Evolutionary conservation across 2,329 filamentous ascomycete genomes (phyloP).

Genomic region (Pseudopyrenochaeta lycopersici): DNA sequence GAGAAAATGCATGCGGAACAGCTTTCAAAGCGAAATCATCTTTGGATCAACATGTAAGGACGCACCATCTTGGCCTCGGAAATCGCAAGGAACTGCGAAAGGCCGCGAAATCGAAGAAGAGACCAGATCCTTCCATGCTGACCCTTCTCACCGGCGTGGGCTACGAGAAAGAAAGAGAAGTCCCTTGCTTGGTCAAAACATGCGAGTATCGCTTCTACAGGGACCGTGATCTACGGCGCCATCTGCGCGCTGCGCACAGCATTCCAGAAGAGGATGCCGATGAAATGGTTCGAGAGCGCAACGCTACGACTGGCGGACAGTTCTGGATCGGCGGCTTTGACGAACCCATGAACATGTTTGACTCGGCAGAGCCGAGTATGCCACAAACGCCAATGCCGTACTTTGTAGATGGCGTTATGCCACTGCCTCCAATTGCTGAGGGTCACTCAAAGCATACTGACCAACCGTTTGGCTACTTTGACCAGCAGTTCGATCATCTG

Average conservation of each 20-base stretch:
- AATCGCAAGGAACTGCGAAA: slow-evolving; percentile 49
- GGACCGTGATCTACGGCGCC: slow-evolving; percentile 66
- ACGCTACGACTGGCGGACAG: slow-evolving; percentile 52
- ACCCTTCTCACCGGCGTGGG: slow-evolving; percentile 65
- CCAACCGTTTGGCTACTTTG: slow-evolving; percentile 17
- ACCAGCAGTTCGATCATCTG: slow-evolving; percentile 22
- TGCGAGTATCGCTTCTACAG: slow-evolving; percentile 66
- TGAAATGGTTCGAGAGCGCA: slow-evolving; percentile 50
- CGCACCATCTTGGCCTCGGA: slow-evolving; percentile 75
- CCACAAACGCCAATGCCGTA: slow-evolving; percentile 43
- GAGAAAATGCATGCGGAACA: slow-evolving; percentile 74
- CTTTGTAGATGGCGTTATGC: slow-evolving; percentile 18
- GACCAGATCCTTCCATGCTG: slow-evolving; percentile 36
- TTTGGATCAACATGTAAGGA: slow-evolving; percentile 85
- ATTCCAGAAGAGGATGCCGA: slow-evolving; percentile 46
- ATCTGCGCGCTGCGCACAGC: slow-evolving; percentile 59
- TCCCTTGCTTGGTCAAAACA: slow-evolving; percentile 59
- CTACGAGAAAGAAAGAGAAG: slow-evolving; percentile 60
- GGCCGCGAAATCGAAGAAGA: slow-evolving; percentile 48
- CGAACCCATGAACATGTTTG: slow-evolving; percentile 28
- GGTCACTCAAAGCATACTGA: slow-evolving; percentile 3
- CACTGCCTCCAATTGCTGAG: slow-evolving; percentile 5
- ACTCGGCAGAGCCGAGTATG: slow-evolving; percentile 40
- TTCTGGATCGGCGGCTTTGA: slow-evolving; percentile 57
- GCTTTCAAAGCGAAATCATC: slow-evolving; percentile 79